These are phyloP conservation scores for Malus hybrid DNA, from an alignment of 331 rosid species.

Conservation along the genomic window DNA sequence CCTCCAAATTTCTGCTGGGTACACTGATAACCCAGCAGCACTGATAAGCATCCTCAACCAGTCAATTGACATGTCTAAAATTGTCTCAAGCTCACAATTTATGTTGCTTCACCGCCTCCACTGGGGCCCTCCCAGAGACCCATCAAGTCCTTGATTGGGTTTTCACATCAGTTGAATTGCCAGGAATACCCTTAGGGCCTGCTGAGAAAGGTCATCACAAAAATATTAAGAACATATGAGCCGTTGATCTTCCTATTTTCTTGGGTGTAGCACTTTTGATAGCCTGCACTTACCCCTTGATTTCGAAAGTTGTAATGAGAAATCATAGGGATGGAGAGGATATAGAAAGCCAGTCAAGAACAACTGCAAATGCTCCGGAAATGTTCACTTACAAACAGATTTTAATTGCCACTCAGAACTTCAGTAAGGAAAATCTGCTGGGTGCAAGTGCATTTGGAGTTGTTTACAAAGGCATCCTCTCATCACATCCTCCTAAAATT, in stretches of 20 bases:
- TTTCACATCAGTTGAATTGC: conserved; percentile 44
- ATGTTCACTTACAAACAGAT: conserved; percentile 38
- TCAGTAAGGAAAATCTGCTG: conserved; percentile 42
- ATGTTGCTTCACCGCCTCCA: conserved; percentile 51
- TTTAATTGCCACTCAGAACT: conserved; percentile 33
- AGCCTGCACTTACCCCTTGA: conserved; percentile 4
- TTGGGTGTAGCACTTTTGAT: conserved; percentile 3
- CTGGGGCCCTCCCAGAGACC: conserved; percentile 31
- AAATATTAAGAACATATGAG: conserved; percentile 18
- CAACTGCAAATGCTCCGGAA: conserved; percentile 31
- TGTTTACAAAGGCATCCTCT: conserved; percentile 43
- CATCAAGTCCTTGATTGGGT: conserved; percentile 40
- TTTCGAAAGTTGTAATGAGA: conserved; percentile 21
- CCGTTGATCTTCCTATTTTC: conserved; percentile 17
- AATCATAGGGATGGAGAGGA: conserved; percentile 7
- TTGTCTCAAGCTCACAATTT: conserved; percentile 30
- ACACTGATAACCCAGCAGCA: conserved; percentile 16
- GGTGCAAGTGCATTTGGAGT: conserved; percentile 52
- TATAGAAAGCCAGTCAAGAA: conserved; percentile 35
- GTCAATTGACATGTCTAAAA: conserved; percentile 19
- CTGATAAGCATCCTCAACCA: conserved; percentile 26
- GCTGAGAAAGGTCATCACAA: background rate
- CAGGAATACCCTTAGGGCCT: background rate
- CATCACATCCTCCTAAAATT: conserved; percentile 16
- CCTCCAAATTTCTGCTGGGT: conserved; percentile 34